These are phyloP conservation scores for Plasmodium gonderi DNA, from an alignment of 169 alveolate genomes.

Conservation along the genomic window DNA sequence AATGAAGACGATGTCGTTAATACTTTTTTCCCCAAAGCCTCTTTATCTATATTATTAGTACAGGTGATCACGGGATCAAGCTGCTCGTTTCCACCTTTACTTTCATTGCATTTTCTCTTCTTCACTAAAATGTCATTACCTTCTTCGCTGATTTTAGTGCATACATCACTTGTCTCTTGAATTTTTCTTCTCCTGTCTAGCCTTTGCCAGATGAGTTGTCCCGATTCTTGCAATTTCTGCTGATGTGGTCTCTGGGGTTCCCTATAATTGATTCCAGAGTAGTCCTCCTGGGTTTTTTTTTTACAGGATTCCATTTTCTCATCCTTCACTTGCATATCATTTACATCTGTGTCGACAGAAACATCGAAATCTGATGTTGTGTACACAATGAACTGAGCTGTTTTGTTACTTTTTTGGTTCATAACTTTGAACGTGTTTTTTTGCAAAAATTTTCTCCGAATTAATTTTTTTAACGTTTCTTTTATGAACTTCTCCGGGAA, in stretches of 20 bases:
- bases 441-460: slow-evolving; percentile 8
- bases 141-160: not conserved
- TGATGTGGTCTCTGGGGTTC: not conserved
- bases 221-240: not conserved
- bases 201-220: not conserved
- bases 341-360: not conserved
- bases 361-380: slow-evolving; percentile 24
- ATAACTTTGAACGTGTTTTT: slow-evolving; percentile 47
- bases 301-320: not conserved
- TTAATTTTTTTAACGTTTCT: slow-evolving; percentile 52
- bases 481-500: slow-evolving; percentile 25
- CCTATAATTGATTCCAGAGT: too few relatives aligned
- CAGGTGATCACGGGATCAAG: not conserved
- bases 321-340: not conserved
- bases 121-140: slow-evolving; percentile 7
- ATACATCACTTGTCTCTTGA: not conserved
- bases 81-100: not conserved
- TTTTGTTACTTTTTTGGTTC: slow-evolving; percentile 27
- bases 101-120: not conserved
- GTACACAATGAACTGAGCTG: slow-evolving; percentile 33
- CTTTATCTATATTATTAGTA: too few relatives aligned
- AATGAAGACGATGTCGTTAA: not conserved
- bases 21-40: too few relatives aligned
- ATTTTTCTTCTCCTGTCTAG: slow-evolving; percentile 10
- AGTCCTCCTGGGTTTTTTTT: not conserved